Evolutionary conservation across 306 rosid genomes (phyloP), one percentile per base, ranked within the genome.

Genomic region (Elaeagnus macrophylla): DNA sequence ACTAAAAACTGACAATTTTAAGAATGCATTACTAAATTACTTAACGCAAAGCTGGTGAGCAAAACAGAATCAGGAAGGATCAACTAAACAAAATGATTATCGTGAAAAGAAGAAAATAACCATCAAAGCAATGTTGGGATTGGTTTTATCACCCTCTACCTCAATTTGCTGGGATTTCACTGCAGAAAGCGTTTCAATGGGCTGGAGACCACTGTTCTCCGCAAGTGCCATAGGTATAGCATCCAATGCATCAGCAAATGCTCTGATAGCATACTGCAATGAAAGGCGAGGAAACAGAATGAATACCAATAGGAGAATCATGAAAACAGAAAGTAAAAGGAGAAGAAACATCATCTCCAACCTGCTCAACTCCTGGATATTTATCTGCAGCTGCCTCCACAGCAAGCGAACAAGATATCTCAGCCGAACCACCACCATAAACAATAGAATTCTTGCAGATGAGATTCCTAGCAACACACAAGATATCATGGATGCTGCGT

Each of bases 361-460:
- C 99, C 86, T 93, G 96, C 68, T 93, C 96, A 47, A 93, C 95
- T 61, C 96, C 96, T 48, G 95, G 99, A 65, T 82, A 69, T 74
- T 47, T 79, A 67, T 93, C 96, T 41, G 99, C 94, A 65, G 94
- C 95, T 43, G 95, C 84, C 74, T 93, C 96, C 18, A 93, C 94
- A 0, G 96, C 95, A 66, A 87, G 25, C 11, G 99, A 88, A 61
- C 94, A 84, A 15, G 95, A 65, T 58, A 93, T 84, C 74, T 93
- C 99, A 41, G 99, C 88, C 3, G 99, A 81, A 40, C 96, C 99
- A 68, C 99, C 96, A n/a, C 99, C 99, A 37, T 93, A 93, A 35
- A 93, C 96, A 47, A 93, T 88, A 56, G 95, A 84, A 48, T 93
- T 93, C 78, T 93, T 93, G 78, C 95, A 84, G 38, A 93, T 93